Conservation (phyloP, 2,329 filamentous ascomycete species). For the Tolypocladium amazonense region DNA sequence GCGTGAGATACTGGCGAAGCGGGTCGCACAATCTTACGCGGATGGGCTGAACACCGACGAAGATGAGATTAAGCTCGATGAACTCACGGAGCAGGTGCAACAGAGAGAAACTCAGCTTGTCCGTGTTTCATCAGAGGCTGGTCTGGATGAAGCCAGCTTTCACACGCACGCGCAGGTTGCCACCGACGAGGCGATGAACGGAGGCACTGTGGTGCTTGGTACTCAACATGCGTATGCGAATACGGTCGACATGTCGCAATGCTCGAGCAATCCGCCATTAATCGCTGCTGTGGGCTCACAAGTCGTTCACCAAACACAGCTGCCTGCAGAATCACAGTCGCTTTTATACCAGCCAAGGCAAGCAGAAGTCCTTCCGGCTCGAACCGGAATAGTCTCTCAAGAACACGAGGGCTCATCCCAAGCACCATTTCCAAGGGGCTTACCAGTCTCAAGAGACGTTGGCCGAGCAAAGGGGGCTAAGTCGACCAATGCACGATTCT, state of each 20-base stretch:
- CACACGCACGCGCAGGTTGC: neutral
- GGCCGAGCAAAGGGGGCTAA: neutral
- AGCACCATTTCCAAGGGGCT: slow-evolving; percentile 15
- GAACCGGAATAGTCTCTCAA: slow-evolving; percentile 13
- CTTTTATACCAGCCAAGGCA: slow-evolving; percentile 10
- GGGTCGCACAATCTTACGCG: slow-evolving; percentile 39
- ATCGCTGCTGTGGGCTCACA: slow-evolving; percentile 28
- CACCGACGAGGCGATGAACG: slow-evolving; percentile 2
- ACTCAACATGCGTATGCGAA: slow-evolving; percentile 28
- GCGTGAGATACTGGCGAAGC: slow-evolving; percentile 33
- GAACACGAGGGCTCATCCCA: slow-evolving; percentile 10
- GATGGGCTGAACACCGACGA: slow-evolving; percentile 40
- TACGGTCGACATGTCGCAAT: slow-evolving; percentile 20
- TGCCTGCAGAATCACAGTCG: slow-evolving; percentile 17
- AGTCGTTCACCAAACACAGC: slow-evolving; percentile 41
- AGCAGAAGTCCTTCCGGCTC: slow-evolving; percentile 8
- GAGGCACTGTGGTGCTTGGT: slow-evolving; percentile 27
- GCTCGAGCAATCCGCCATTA: slow-evolving; percentile 20
- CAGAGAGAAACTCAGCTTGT: slow-evolving; percentile 31
- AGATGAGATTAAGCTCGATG: slow-evolving; percentile 38
- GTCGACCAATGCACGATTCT: neutral
- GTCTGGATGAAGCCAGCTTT: slow-evolving; percentile 26
- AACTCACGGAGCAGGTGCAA: slow-evolving; percentile 33
- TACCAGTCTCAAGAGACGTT: slow-evolving; percentile 1
- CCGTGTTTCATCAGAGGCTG: slow-evolving; percentile 29